Evolutionary conservation across 345 rosid genomes (phyloP).

Genomic region (Reutealis trisperma): DNA sequence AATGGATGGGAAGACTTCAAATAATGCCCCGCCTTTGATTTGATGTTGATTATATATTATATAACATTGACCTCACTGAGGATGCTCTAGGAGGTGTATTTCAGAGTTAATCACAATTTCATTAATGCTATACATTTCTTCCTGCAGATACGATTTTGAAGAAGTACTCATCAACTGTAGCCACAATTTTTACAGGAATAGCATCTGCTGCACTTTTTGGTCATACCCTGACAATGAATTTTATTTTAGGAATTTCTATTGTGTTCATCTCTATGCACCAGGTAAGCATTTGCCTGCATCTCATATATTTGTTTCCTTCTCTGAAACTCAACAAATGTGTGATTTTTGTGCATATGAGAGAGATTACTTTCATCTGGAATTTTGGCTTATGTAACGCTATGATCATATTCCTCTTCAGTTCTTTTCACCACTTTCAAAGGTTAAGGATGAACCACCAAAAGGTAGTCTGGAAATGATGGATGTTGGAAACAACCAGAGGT

Average conservation of each 20-base stretch:
- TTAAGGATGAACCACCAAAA: not conserved
- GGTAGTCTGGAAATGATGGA: not conserved
- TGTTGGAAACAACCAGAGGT: not conserved
- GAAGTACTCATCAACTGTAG: not conserved
- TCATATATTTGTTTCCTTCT: too few relatives aligned
- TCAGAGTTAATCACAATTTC: too few relatives aligned
- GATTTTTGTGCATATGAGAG: not conserved
- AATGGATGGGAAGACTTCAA: too few relatives aligned
- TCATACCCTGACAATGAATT: not conserved
- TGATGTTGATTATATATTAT: too few relatives aligned
- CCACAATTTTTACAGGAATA: not conserved
- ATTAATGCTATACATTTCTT: not conserved
- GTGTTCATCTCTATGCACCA: not conserved
- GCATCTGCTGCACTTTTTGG: constrained; percentile 1
- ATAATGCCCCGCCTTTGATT: too few relatives aligned
- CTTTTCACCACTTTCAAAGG: not conserved
- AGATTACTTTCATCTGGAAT: not conserved
- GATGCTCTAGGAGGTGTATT: too few relatives aligned
- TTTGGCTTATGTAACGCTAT: not conserved
- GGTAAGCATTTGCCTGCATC: not conserved
- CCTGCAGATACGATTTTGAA: not conserved
- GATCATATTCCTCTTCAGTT: not conserved
- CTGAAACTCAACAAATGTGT: not conserved
- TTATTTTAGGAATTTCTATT: not conserved
- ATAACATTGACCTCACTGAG: too few relatives aligned